Base-by-base conservation (phyloP, 495 filamentous ascomycete species). In the Hypoxylon subgilvum region DNA sequence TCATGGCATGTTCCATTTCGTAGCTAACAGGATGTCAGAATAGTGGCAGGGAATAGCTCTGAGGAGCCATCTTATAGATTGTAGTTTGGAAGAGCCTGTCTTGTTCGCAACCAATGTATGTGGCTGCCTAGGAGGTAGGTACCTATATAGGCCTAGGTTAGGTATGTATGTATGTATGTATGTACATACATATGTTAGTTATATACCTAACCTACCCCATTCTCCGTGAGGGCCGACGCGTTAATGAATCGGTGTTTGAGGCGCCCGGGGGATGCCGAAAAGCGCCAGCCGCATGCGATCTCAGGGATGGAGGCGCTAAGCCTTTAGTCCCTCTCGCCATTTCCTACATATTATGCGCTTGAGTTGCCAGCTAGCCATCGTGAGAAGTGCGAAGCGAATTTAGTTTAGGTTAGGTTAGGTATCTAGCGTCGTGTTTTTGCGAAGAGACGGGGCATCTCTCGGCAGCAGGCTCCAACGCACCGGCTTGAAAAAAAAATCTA, bases 211-310 rank as follows among this genome's bases (percentile, higher is more conserved):
- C n/a, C n/a, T 4, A 8, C 23, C 8, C 8, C 23, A 38, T 6
- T 28, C 21, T 39, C 44, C 32, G 41, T 48, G 50, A 42, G 36
- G 45, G 52, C 55, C 40, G 52, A 56, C 54, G 61, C 61, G 50
- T 49, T 50, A 40, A 43, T 19, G 36, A 31, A 16, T 44, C 25
- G 25, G 18, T 35, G 41, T 40, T 65, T 23, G 46, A 61, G 41
- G 45, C 47, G 62, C 40, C 52, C 62, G 62, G 62, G 61, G 62
- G 52, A 59, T 47, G 31, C 62, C 62, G 62, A 64, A 48, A 38
- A 59, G 25, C 46, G 62, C 50, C 56, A 52, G 57, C 57, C 51
- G 61, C 60, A 59, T 50, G 49, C 54, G 61, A 59, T 59, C 55
- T 54, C 54, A 59, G 21, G 44, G 34, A 59, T 51, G 61, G 50